Evolutionary conservation across 129 eudicot species (phyloP), one percentile per base, ranked within the genome.

Genomic region (Calendula officinalis): DNA sequence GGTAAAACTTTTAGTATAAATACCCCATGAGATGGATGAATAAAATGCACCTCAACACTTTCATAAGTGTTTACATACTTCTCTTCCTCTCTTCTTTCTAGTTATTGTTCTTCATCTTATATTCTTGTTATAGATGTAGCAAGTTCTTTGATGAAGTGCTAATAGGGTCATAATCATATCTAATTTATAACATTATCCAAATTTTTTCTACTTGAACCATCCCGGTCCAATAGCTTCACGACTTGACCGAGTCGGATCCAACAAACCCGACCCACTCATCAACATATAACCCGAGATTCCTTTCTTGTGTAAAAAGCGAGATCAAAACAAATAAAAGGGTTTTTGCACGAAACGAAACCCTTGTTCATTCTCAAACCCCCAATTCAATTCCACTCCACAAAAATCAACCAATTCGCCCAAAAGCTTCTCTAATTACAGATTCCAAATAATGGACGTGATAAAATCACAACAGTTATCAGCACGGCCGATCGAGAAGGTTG

Each of bases 391-490:
- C 39, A 4, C 16, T 15, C 44, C 8, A 67, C 34, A 53, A 36
- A 15, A 8, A 38, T 22, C 1, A 22, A 7, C 22, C 53, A 56
- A 62, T 54, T 51, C 46, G 4, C 6, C 2, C 33, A 54, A 33
- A 52, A 33, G 14, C 14, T 3, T 2, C 12, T 36, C 15, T 8
- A 22, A 53, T 58, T 32, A 16, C 16, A 42, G 11, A 34, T 62
- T 53, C 10, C 17, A 9, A 9, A 27, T 1, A 60, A 91, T 91
- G 98, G 98, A 91, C 32, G 98, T 88, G 72, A 91, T 91, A 15
- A 91, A 91, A 59, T 80, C 96, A 10, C 96, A 91, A 76, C 98
- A 91, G 60, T 76, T 91, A 52, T 82, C 94, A 10, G 72, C 84
- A 5, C 67, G 88, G 41, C 77, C 87, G 75, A 88, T 92, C 75